Base-by-base conservation (phyloP, 202 grass and related monocot species). In the Saccharum hybrid region DNA sequence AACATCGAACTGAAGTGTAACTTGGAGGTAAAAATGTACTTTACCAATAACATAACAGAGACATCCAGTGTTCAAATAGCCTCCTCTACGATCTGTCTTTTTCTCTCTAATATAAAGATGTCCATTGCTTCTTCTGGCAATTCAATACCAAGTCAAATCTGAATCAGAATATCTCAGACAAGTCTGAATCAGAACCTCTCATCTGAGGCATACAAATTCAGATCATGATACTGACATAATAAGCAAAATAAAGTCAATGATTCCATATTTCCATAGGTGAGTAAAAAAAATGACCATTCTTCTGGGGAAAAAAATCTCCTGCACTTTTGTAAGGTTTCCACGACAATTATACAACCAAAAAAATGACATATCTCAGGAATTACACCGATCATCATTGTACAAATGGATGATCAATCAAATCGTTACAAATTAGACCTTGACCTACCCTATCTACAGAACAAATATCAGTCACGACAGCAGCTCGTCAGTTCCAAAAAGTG, bases 321-420 rank as follows among this genome's bases (percentile, higher is more conserved):
- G 28, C 42, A 46, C 13, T 79, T 74, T 48, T 67, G 34, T 21
- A 73, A 45, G 64, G 57, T 65, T 39, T 66, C 48, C 57, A 66
- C 62, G 40, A 80, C 75, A 43, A 54, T 57, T 14, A 8, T 84
- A 84, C 81, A 84, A 64, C 65, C 34, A 84, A 70, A 60, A 60
- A 63, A 9, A 76, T 8, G 7, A 26, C 51, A 56, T n/a, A 57
- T 57, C 6, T n/a, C 52, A 57, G 63, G 14, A 46, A 39, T 28
- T 64, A 88, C 23, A 72, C 41, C 4, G 26, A 38, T 33, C 45
- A 33, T 41, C 74, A 76, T 51, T 42, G 14, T 68, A 80, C 62
- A 84, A 41, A 57, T n/a, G 52, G 7, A 88, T 84, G 51, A 75
- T 41, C 67, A 77, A 78, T 78, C 66, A 45, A 87, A 78, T 63